Base-by-base conservation (phyloP, 2,329 filamentous ascomycete species). In the Aspergillus brasiliensis region DNA sequence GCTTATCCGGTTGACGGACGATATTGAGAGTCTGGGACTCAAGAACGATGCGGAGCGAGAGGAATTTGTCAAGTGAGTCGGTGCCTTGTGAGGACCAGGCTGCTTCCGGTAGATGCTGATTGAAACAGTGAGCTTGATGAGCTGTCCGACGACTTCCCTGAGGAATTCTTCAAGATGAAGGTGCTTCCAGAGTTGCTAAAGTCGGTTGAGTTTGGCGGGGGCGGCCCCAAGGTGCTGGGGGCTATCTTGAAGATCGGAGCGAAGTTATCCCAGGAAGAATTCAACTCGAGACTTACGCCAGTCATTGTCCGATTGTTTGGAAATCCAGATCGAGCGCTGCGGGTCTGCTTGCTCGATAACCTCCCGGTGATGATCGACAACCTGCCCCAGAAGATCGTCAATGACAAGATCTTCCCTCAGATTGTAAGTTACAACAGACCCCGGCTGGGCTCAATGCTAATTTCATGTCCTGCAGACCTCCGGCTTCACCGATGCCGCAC, bases 91-190 rank as follows among this genome's bases (percentile, higher is more conserved):
- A 3, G 3, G 1, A 8, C 7, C n/a, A 17, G 7, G 34, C 19
- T 7, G 17, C 8, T 3, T 13, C 10, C 2, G 11, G 19, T n/a
- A 15, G 15, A 61, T 62, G 62, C 72, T 80, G 51, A 71, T 40
- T 47, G 19, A 8, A 44, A 67, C 63, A 84, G 82, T 66, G 91
- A 96, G 70, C 84, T 99, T 5, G 92, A 96, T 66, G 84, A 90
- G 61, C 83, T 97, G 5, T 90, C 92, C 0, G 92, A 97, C 66
- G 93, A 99, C 75, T 97, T 98, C 62, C 95, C 95, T 0, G 94
- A 97, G 72, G 95, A 98, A 61, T 99, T 97, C 75, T 97, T 98
- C 82, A 96, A 96, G 73, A 91, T 96, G 84, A 99, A 98, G 72
- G 88, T 99, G 3, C 82, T 99, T 8, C 95, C 95, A 0, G 95